A percentile compares a stretch with the other conserved stretches of the same genome.
Conservation (phyloP, 306 rosid genomes). For the Corylus americana region DNA sequence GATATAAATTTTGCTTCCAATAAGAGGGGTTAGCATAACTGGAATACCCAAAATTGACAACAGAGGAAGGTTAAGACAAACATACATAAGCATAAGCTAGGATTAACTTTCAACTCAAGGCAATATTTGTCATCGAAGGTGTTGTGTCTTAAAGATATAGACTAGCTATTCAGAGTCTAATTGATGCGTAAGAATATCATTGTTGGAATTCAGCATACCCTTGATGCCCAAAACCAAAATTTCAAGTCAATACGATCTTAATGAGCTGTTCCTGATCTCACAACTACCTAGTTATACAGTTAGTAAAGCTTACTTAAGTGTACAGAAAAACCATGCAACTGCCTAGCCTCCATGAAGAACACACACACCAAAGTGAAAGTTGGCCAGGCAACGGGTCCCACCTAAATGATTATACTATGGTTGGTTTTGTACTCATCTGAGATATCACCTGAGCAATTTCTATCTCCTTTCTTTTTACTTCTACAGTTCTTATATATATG, state of each 20-base stretch:
- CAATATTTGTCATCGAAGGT: not conserved
- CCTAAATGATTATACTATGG: not conserved
- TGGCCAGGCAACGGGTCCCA: not conserved
- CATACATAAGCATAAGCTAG: not conserved
- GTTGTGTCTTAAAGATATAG: not conserved
- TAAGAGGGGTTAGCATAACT: not conserved
- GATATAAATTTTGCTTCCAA: not conserved
- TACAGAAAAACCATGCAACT: not conserved
- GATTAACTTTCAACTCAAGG: not conserved
- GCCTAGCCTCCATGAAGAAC: not conserved
- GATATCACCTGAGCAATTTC: not conserved
- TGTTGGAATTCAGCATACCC: not conserved
- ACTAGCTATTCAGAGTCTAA: not conserved
- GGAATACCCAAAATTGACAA: not conserved
- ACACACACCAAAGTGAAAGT: no score
- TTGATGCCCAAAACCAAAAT: not conserved
- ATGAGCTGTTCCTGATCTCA: not conserved
- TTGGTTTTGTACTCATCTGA: not conserved
- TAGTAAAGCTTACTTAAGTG: not conserved
- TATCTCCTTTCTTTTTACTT: not conserved
- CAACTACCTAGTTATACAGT: conserved; percentile 1
- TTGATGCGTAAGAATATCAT: not conserved
- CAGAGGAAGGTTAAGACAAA: not conserved
- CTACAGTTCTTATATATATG: no score
- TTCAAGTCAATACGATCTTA: not conserved